Percentiles rank a stretch among this genome's conserved stretches.
phyloP scores from a whole-genome alignment of 257 asterid genomes.

The Buddleja alternifolia region DNA sequence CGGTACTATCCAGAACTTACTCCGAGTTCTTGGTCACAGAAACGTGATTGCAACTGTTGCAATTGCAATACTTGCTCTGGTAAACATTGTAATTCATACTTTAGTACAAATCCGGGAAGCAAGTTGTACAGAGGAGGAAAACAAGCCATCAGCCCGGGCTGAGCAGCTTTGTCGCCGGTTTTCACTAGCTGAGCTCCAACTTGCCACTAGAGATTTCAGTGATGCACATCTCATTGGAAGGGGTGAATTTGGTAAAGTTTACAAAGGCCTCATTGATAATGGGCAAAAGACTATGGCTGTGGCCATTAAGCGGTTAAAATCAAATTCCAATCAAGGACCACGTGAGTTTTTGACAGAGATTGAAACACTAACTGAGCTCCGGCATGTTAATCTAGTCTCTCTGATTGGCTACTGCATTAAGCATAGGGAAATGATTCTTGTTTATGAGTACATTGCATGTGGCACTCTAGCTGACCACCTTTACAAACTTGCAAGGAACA shows the following conservation, averaged over 20 bases:
- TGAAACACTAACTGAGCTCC: slow-evolving; percentile 37
- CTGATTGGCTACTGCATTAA: slow-evolving; percentile 51
- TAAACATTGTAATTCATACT: slow-evolving; percentile 29
- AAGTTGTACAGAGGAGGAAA: slow-evolving; percentile 23
- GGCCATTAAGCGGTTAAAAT: slow-evolving; percentile 44
- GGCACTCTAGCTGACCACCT: slow-evolving; percentile 52
- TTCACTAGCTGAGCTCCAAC: slow-evolving; percentile 41
- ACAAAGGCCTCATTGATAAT: slow-evolving; percentile 38
- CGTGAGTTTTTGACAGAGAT: slow-evolving; percentile 47
- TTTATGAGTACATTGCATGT: slow-evolving; percentile 45
- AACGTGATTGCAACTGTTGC: slow-evolving; percentile 32
- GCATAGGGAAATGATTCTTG: slow-evolving; percentile 41
- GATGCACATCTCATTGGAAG: slow-evolving; percentile 39
- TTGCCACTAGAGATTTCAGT: slow-evolving; percentile 41
- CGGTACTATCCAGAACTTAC: neutral
- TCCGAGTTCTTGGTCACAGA: neutral
- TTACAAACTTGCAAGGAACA: slow-evolving; percentile 23
- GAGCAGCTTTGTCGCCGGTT: slow-evolving; percentile 38
- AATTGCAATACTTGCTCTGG: slow-evolving; percentile 26
- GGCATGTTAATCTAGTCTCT: slow-evolving; percentile 49
- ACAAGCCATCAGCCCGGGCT: slow-evolving; percentile 21
- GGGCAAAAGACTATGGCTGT: slow-evolving; percentile 39
- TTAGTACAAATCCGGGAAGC: slow-evolving; percentile 34
- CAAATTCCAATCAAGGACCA: slow-evolving; percentile 48
- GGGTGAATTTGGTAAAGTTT: slow-evolving; percentile 53